Evolutionary conservation across 345 rosid genomes (phyloP), one percentile per base, ranked within the genome.

Genomic region (Leavenworthia alabamica): DNA sequence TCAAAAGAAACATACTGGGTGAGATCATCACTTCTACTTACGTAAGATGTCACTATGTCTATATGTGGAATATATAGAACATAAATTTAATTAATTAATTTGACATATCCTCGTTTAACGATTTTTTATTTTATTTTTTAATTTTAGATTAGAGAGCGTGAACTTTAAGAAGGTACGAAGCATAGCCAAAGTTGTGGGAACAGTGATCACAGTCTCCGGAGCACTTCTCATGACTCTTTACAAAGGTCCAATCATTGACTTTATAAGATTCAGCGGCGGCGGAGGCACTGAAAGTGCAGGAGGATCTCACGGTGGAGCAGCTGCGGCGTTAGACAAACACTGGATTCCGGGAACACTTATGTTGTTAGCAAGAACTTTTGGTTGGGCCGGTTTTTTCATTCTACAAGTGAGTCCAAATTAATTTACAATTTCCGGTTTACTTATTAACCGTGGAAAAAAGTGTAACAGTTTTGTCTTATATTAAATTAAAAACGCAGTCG

Each of bases 171-270:
- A 75, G 73, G 35, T 79, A 23, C 78, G 62, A 17, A 85, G 96
- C 70, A 47, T 82, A 49, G 95, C 96, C 2, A 92, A 92, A 76
- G 75, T 88, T 9, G 33, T 86, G 5, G 98, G 98, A 54, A 92
- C 98, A 3, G 76, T 46, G 4, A 74, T 92, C 42, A 86, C 91
- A 7, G 89, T 89, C 8, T 66, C 72, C 2, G 98, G 98, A 66
- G 96, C 98, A 23, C 75, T 86, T 80, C 84, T 86, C 33, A 92
- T 92, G 98, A 92, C 96, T 28, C 55, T 92, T 31, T 85, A 83
- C 82, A 89, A 86, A 81, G 98, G 98, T 50, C 98, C 96, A 7
- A 73, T 82, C 27, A 12, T 91, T 46, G 72, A 86, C 40, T 73
- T 91, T 17, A 61, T 80, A 0, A 65, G 12, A 41, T 8, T 76